Evolutionary conservation across 2,329 filamentous ascomycete species (phyloP).

Genomic region (Diplodia mutila): DNA sequence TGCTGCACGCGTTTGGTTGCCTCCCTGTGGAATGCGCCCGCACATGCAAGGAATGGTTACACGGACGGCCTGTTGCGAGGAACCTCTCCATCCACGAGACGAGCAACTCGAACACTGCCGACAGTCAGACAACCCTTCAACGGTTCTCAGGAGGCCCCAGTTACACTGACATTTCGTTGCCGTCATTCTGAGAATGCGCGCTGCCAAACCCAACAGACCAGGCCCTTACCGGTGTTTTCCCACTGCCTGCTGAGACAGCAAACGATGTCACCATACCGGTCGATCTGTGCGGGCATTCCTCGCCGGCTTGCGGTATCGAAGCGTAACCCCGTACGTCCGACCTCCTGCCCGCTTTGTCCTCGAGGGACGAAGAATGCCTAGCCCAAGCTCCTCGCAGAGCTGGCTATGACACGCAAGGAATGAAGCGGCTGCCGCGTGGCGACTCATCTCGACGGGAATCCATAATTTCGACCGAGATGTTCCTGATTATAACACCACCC

Average conservation of each 20-base stretch:
- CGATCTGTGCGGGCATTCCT: conserved; percentile 31
- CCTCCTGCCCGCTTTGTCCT: conserved; percentile 26
- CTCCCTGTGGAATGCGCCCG: conserved; percentile 27
- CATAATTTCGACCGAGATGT: conserved; percentile 23
- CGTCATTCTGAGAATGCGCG: not conserved
- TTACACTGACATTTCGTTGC: conserved; percentile 4
- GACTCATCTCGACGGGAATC: conserved; percentile 29
- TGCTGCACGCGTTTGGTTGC: conserved; percentile 21
- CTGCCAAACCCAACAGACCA: not conserved
- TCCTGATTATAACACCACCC: conserved; percentile 17
- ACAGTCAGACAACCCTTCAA: conserved; percentile 7
- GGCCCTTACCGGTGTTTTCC: not conserved
- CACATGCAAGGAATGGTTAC: conserved; percentile 32
- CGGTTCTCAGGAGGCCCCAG: not conserved
- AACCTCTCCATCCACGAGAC: conserved; percentile 21
- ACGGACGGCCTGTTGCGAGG: conserved; percentile 1
- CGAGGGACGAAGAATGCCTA: conserved; percentile 35
- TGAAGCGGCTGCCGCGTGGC: conserved; percentile 32
- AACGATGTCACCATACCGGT: conserved; percentile 15
- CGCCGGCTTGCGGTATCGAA: not conserved
- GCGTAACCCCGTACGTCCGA: conserved; percentile 21
- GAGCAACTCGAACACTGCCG: not conserved
- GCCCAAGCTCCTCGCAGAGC: conserved; percentile 29
- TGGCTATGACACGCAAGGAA: conserved; percentile 38
- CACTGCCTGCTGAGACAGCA: conserved; percentile 9